A percentile compares a stretch with the other conserved stretches of the same genome.
Conservation (phyloP, 2,329 filamentous ascomycete species). For the Alternaria triticina region DNA sequence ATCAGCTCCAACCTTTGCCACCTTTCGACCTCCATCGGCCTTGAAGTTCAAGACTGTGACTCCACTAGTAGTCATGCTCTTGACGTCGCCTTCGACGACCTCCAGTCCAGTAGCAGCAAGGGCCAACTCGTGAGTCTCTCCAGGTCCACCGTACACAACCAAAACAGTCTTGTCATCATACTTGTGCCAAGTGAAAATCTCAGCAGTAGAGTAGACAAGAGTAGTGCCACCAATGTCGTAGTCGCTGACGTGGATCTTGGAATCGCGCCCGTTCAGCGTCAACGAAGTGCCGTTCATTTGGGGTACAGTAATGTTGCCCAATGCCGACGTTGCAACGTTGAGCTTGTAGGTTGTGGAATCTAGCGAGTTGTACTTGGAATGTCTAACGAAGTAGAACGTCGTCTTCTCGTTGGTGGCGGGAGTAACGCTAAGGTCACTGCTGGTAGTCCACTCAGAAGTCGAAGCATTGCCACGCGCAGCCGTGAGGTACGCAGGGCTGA, state of each 20-base stretch:
- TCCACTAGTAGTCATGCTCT: slow-evolving; percentile 49
- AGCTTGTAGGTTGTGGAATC: slow-evolving; percentile 67
- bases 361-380: slow-evolving; percentile 68
- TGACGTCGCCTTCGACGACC: slow-evolving; percentile 51
- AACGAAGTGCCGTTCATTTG: slow-evolving; percentile 62
- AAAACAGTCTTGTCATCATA: slow-evolving; percentile 65
- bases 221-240: slow-evolving; percentile 67
- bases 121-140: slow-evolving; percentile 69
- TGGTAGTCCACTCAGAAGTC: slow-evolving; percentile 44
- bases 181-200: slow-evolving; percentile 72
- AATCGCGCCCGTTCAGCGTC: slow-evolving; percentile 67
- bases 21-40: slow-evolving; percentile 59
- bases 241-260: slow-evolving; percentile 71
- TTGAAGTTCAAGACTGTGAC: slow-evolving; percentile 62
- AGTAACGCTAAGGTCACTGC: slow-evolving; percentile 63
- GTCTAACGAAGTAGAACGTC: slow-evolving; percentile 70
- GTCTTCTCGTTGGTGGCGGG: slow-evolving; percentile 63
- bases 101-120: slow-evolving; percentile 49
- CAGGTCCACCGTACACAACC: slow-evolving; percentile 67
- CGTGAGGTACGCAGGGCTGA: slow-evolving; percentile 72
- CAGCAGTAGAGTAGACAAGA: slow-evolving; percentile 71
- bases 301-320: slow-evolving; percentile 63
- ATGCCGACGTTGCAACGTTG: slow-evolving; percentile 65
- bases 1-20: slow-evolving; percentile 54
- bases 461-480: slow-evolving; percentile 45